These are phyloP conservation scores for Coccinonectria pachysandricola DNA, from an alignment of 2,329 filamentous ascomycete genomes.

Conservation along the genomic window DNA sequence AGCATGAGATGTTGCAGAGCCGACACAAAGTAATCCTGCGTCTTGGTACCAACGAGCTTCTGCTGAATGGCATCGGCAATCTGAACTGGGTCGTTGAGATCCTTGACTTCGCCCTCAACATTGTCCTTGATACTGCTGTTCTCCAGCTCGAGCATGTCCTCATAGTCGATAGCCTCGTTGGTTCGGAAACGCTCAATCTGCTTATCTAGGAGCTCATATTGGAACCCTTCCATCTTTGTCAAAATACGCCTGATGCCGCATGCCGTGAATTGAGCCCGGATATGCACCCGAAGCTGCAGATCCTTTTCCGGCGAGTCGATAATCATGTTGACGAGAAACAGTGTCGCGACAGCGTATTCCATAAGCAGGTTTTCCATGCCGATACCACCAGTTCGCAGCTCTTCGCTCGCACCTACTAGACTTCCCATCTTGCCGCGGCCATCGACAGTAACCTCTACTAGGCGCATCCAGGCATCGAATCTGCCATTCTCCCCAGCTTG, in stretches of 20 bases:
- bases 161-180: slow-evolving; percentile 96
- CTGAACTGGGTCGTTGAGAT: slow-evolving; percentile 84
- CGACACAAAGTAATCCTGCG: slow-evolving; percentile 92
- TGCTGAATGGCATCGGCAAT: slow-evolving; percentile 90
- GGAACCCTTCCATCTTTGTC: slow-evolving; percentile 95
- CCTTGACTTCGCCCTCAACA: slow-evolving; percentile 75
- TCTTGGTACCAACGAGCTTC: slow-evolving; percentile 71
- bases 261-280: slow-evolving; percentile 89
- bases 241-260: slow-evolving; percentile 92
- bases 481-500: slow-evolving; percentile 85
- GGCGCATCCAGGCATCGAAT: slow-evolving; percentile 97
- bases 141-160: slow-evolving; percentile 89
- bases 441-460: slow-evolving; percentile 94
- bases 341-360: slow-evolving; percentile 93
- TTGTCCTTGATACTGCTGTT: slow-evolving; percentile 84
- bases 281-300: slow-evolving; percentile 83
- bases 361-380: slow-evolving; percentile 98
- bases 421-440: slow-evolving; percentile 98
- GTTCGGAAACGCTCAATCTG: slow-evolving; percentile 88
- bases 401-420: slow-evolving; percentile 90
- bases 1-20: slow-evolving; percentile 91
- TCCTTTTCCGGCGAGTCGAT: slow-evolving; percentile 85
- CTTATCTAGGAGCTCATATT: slow-evolving; percentile 97
- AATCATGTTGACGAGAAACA: slow-evolving; percentile 94
- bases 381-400: slow-evolving; percentile 89